Evolutionary conservation across 768 basidiomycete genomes (phyloP).

Genomic region (Wakefieldia striispora): DNA sequence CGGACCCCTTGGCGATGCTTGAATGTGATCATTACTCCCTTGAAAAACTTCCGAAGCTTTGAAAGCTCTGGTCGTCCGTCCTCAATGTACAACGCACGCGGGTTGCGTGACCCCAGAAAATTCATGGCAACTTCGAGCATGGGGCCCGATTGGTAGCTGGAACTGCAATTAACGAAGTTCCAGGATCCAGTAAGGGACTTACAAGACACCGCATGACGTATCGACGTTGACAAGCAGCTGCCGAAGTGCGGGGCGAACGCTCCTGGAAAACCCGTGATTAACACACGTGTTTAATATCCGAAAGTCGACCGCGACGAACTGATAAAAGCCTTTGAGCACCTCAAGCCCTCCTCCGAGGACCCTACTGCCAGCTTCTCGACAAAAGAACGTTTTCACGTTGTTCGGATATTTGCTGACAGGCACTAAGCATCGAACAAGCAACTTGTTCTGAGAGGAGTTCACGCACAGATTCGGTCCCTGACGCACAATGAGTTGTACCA

Average conservation of each 20-base stretch:
- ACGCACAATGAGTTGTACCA: constrained; percentile 48
- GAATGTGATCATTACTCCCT: constrained; percentile 35
- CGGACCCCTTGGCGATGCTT: constrained; percentile 10
- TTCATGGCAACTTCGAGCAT: constrained; percentile 33
- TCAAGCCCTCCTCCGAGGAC: constrained; percentile 36
- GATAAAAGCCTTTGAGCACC: constrained; percentile 48
- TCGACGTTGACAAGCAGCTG: constrained; percentile 47
- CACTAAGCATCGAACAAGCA: not conserved
- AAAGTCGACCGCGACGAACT: constrained; percentile 33
- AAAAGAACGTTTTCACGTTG: constrained; percentile 48
- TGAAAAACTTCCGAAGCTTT: constrained; percentile 39
- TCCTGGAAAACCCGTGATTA: constrained; percentile 31
- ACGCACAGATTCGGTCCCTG: constrained; percentile 47
- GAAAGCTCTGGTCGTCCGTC: constrained; percentile 25
- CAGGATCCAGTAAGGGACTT: constrained; percentile 3
- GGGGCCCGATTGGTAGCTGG: constrained; percentile 27
- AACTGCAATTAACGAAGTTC: not conserved
- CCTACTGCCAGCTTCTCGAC: constrained; percentile 28
- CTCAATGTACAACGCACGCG: constrained; percentile 30
- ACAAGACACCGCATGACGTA: constrained; percentile 46
- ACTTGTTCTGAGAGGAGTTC: not conserved
- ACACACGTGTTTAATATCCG: not conserved
- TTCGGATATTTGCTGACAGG: constrained; percentile 41
- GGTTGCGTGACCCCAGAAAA: constrained; percentile 23
- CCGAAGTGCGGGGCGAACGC: constrained; percentile 43